These are phyloP conservation scores for Leccinum broughii DNA, from an alignment of 768 basidiomycete species.

Conservation along the genomic window DNA sequence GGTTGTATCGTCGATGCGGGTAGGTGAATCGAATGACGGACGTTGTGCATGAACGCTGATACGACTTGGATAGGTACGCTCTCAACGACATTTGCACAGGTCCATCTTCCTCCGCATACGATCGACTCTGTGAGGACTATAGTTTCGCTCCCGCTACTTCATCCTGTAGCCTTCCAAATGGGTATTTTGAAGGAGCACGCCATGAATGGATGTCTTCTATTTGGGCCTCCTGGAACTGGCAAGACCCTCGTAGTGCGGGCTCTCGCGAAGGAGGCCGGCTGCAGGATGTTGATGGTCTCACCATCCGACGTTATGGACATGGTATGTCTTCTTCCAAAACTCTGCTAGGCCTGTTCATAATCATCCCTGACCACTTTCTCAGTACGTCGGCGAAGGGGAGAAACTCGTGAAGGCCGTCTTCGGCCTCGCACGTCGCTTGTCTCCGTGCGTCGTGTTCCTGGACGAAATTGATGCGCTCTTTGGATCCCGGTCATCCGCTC, in stretches of 20 bases:
- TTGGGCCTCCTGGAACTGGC: constrained; percentile 92
- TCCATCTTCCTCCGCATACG: constrained; percentile 84
- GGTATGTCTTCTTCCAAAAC: constrained; percentile 45
- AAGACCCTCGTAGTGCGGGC: constrained; percentile 90
- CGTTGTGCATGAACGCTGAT: constrained; percentile 6
- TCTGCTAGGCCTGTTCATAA: constrained; percentile 1
- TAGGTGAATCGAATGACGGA: constrained; percentile 31
- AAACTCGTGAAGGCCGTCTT: constrained; percentile 90
- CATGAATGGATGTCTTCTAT: constrained; percentile 88
- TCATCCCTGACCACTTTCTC: constrained; percentile 3
- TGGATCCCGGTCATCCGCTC: constrained; percentile 75
- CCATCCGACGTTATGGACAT: constrained; percentile 97
- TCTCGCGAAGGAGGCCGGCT: constrained; percentile 90
- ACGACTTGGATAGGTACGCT: constrained; percentile 51
- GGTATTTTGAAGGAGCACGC: constrained; percentile 90
- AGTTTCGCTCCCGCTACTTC: constrained; percentile 84
- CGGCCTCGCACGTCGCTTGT: constrained; percentile 77
- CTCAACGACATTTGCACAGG: constrained; percentile 82
- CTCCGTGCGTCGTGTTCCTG: constrained; percentile 92
- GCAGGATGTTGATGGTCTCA: constrained; percentile 86
- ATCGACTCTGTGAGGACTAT: constrained; percentile 92
- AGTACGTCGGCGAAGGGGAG: constrained; percentile 90
- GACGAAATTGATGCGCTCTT: constrained; percentile 96
- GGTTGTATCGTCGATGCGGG: constrained; percentile 85
- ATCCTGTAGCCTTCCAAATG: constrained; percentile 83